Evolutionary conservation across 768 basidiomycete species (phyloP), one percentile per base, ranked within the genome.

Genomic region (Dioszegia aurantiaca): DNA sequence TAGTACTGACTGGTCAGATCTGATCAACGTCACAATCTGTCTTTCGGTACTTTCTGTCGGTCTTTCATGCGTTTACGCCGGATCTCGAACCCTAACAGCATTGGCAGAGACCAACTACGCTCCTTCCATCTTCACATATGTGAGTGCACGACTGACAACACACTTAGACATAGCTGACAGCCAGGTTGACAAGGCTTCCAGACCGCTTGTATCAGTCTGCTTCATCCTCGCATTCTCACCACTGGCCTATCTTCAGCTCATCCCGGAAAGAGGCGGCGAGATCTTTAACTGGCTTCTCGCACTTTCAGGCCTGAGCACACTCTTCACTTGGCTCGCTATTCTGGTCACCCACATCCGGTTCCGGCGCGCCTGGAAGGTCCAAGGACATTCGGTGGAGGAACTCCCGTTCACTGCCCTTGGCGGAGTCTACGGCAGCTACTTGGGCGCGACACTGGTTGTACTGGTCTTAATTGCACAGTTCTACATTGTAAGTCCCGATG

Each of bases 271-370:
- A 36, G 68, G 71, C 3, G 46, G 49, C 28, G 28, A 55, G 11
- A 67, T 73, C 46, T 73, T 66, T 48, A 47, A 65, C 58, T 68
- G 73, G 86, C 77, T 86, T 11, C 76, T 85, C 48, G 84, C 85
- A 61, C 77, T 86, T 48, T 84, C 83, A 6, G 85, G 86, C 36
- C 83, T 87, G 41, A 85, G 83, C 0, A 83, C 84, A 1, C 77
- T 87, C 46, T 80, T 87, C 58, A 84, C 85, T 33, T 87, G 86
- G 86, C 82, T 80, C 26, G 81, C 82, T 26, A 83, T 86, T 58
- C 65, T 27, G 59, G 63, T 69, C 23, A 64, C 59, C 41, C 64
- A 70, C 83, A 68, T 86, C 37, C 83, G 85, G 23, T 87, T 88
- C 78, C 81, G 85, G 27, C 63, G 70, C 23, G 85, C 84, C 3